These are phyloP conservation scores for Bipolaris oryzae DNA, from an alignment of 2,329 filamentous ascomycete genomes.

Conservation along the genomic window DNA sequence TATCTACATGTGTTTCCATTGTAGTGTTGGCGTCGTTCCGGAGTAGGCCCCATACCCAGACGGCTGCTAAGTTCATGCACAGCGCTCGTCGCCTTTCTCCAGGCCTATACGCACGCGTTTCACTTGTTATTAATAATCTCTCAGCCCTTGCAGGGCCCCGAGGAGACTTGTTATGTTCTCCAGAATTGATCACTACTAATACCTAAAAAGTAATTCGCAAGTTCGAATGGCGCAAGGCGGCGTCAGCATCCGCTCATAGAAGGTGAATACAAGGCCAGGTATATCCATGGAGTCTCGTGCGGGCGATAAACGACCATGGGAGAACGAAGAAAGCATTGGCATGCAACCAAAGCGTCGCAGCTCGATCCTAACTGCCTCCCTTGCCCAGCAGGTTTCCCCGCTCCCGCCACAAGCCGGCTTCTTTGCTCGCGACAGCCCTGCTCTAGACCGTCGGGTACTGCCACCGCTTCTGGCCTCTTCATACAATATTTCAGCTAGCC, in stretches of 20 bases:
- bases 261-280: slow-evolving; percentile 14
- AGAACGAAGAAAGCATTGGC: slow-evolving; percentile 29
- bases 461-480: slow-evolving; percentile 32
- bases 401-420: slow-evolving; percentile 37
- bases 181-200: slow-evolving; percentile 21
- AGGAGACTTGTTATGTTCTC: slow-evolving; percentile 15
- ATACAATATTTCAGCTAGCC: slow-evolving; percentile 23
- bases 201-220: not conserved
- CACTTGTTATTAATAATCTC: slow-evolving; percentile 29
- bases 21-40: not conserved
- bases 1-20: slow-evolving; percentile 4
- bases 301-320: slow-evolving; percentile 42
- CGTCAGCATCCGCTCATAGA: slow-evolving; percentile 22
- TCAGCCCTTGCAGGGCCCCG: slow-evolving; percentile 20
- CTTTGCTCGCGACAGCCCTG: slow-evolving; percentile 28
- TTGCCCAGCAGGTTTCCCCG: slow-evolving; percentile 27
- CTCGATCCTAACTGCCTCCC: slow-evolving; percentile 15
- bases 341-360: slow-evolving; percentile 25
- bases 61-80: slow-evolving; percentile 19
- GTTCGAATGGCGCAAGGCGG: slow-evolving; percentile 36
- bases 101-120: slow-evolving; percentile 5
- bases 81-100: slow-evolving; percentile 18
- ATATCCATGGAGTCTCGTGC: slow-evolving; percentile 39
- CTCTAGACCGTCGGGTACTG: slow-evolving; percentile 28
- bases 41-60: slow-evolving; percentile 3